Evolutionary conservation across 805 yeast species (phyloP).

Genomic region (Saturnispora dispora): DNA sequence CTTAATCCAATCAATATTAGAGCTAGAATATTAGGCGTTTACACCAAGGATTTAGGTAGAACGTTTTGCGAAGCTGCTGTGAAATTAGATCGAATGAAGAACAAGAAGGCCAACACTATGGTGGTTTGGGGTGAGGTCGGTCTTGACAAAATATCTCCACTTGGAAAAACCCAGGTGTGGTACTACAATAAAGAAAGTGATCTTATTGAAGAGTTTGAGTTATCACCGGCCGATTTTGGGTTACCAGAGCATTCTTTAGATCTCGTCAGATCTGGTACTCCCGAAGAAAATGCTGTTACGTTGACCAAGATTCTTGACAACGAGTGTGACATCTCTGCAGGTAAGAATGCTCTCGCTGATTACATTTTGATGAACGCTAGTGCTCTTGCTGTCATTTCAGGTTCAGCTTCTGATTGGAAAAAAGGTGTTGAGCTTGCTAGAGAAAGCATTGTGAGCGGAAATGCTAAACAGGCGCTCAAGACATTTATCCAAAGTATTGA

Average conservation of each 20-base stretch:
- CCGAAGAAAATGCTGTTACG: slow-evolving; percentile 67
- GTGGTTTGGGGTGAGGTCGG: slow-evolving; percentile 93
- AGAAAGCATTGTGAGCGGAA: slow-evolving; percentile 55
- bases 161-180: slow-evolving; percentile 81
- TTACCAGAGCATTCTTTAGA: slow-evolving; percentile 60
- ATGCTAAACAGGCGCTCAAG: slow-evolving; percentile 52
- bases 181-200: slow-evolving; percentile 33
- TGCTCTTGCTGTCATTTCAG: slow-evolving; percentile 75
- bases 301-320: slow-evolving; percentile 38
- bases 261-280: slow-evolving; percentile 75
- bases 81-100: slow-evolving; percentile 42
- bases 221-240: slow-evolving; percentile 75
- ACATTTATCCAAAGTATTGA: slow-evolving; percentile 38
- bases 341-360: slow-evolving; percentile 64
- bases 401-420: slow-evolving; percentile 58
- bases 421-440: slow-evolving; percentile 72
- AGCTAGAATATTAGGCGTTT: slow-evolving; percentile 86
- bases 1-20: slow-evolving; percentile 79
- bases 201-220: slow-evolving; percentile 32
- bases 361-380: slow-evolving; percentile 87
- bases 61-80: slow-evolving; percentile 78
- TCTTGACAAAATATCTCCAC: slow-evolving; percentile 88
- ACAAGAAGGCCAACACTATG: slow-evolving; percentile 47
- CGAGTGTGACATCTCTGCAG: slow-evolving; percentile 33
- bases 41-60: slow-evolving; percentile 66